These are phyloP conservation scores for Aspergillus bertholletiae DNA, from an alignment of 495 filamentous ascomycete species.

Conservation along the genomic window DNA sequence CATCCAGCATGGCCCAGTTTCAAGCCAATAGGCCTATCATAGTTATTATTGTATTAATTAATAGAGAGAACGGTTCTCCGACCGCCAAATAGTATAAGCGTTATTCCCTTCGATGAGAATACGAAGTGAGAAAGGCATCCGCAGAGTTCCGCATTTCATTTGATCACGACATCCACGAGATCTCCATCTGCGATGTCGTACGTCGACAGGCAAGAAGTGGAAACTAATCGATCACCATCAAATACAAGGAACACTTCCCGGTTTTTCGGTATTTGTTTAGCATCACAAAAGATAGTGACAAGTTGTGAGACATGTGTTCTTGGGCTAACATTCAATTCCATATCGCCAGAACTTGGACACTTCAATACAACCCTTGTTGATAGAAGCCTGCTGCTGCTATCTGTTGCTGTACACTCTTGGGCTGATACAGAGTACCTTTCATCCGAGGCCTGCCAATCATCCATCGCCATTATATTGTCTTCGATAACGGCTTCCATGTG, in stretches of 20 bases:
- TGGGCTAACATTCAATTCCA: slow-evolving; percentile 54
- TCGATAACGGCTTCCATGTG: slow-evolving; percentile 74
- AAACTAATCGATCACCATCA: slow-evolving; percentile 74
- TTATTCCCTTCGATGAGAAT: background rate
- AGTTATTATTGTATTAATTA: too few species aligned
- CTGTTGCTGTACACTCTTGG: slow-evolving; percentile 8
- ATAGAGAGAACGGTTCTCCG: too few species aligned
- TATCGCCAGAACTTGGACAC: slow-evolving; percentile 51
- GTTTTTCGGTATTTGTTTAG: slow-evolving; percentile 40
- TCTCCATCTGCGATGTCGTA: slow-evolving; percentile 80
- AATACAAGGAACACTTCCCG: slow-evolving; percentile 63
- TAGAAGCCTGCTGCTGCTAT: slow-evolving; percentile 20
- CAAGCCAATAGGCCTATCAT: too few species aligned
- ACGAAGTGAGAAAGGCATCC: background rate
- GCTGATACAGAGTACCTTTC: background rate
- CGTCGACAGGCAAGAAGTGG: slow-evolving; percentile 56
- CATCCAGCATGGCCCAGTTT: too few species aligned
- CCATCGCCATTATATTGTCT: slow-evolving; percentile 25
- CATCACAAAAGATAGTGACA: slow-evolving; percentile 47
- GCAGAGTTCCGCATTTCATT: slow-evolving; percentile 20
- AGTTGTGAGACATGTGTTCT: slow-evolving; percentile 55
- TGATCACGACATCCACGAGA: slow-evolving; percentile 70
- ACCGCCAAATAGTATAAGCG: background rate
- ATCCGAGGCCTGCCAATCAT: background rate
- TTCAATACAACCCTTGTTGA: slow-evolving; percentile 56